Evolutionary conservation across 1,139 yeast species (phyloP), one percentile per base, ranked within the genome.

Genomic region (Kodamaea suecica): DNA sequence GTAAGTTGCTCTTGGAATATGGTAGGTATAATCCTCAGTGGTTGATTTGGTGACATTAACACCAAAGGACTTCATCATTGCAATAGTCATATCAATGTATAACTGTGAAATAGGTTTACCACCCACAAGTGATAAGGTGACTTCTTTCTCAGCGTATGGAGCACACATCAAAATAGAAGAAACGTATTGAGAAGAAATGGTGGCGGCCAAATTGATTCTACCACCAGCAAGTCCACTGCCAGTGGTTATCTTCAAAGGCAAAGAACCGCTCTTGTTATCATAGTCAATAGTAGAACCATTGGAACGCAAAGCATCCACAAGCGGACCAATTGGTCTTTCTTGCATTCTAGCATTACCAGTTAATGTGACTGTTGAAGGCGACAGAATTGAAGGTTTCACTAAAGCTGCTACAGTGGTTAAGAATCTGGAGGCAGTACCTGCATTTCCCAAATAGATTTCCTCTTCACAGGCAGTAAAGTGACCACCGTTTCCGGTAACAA

Each of bases 281-380:
- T 86, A 92, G 19, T 76, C 78, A 37, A 92, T 76, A 9, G 65
- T 55, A 4, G 90, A 78, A 26, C 98, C 97, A 50, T 90, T 92
- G 6, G 75, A 61, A 39, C 81, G 73, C 45, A 92, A 71, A 3
- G 99, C 95, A 47, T 88, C 95, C 10, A 92, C 97, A 39, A 92
- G 73, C 4, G 98, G 97, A 19, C 96, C 97, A 50, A 87, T 87
- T 20, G 99, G 99, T 53, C 99, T 77, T 59, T 90, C 95, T 62
- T 92, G 95, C 98, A 92, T 92, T 61, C 99, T 78, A 29, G 87
- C 82, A 57, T 92, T 92, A 50, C 99, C 99, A 4, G 97, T 92
- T 45, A 94, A 71, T 9, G 79, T 63, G 27, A 88, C 80, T 39
- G 66, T n/a, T 57, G 29, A 67, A 62, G 14, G 63, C 53, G 11